phyloP scores from a whole-genome alignment of 768 basidiomycete species.

The Lentinula boryana region DNA sequence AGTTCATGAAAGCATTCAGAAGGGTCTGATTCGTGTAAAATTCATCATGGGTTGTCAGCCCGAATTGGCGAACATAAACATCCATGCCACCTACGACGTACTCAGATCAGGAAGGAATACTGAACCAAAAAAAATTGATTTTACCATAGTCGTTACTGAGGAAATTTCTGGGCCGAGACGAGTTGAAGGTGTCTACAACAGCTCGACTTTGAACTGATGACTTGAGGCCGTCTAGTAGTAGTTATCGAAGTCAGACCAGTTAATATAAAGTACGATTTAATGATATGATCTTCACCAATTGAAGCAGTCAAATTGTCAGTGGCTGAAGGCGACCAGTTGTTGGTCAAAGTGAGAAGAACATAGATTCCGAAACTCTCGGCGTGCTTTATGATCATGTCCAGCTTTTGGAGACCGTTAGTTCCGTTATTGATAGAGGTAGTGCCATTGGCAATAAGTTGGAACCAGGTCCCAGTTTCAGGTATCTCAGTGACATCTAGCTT shows the following conservation, averaged over 20 bases:
- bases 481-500: slow-evolving; percentile 44
- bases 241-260: background rate
- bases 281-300: background rate
- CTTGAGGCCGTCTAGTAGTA: background rate
- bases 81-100: slow-evolving; percentile 54
- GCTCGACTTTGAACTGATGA: slow-evolving; percentile 9
- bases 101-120: slow-evolving; percentile 3
- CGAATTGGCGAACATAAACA: slow-evolving; percentile 50
- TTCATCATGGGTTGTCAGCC: slow-evolving; percentile 43
- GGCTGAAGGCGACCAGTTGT: slow-evolving; percentile 50
- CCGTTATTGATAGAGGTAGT: slow-evolving; percentile 51
- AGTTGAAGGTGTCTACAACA: slow-evolving; percentile 23
- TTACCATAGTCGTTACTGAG: slow-evolving; percentile 61
- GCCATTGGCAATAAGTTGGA: slow-evolving; percentile 53
- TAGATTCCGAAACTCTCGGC: slow-evolving; percentile 51
- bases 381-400: slow-evolving; percentile 50
- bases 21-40: slow-evolving; percentile 52
- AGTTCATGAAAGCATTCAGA: slow-evolving; percentile 49
- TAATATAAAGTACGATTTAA: background rate
- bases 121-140: slow-evolving; percentile 4
- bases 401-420: slow-evolving; percentile 54
- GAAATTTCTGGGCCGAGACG: slow-evolving; percentile 40
- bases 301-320: slow-evolving; percentile 17
- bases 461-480: slow-evolving; percentile 55
- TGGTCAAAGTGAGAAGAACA: slow-evolving; percentile 51